Conservation (phyloP, 176 grass and related monocot species). For the Carex scoparia region DNA sequence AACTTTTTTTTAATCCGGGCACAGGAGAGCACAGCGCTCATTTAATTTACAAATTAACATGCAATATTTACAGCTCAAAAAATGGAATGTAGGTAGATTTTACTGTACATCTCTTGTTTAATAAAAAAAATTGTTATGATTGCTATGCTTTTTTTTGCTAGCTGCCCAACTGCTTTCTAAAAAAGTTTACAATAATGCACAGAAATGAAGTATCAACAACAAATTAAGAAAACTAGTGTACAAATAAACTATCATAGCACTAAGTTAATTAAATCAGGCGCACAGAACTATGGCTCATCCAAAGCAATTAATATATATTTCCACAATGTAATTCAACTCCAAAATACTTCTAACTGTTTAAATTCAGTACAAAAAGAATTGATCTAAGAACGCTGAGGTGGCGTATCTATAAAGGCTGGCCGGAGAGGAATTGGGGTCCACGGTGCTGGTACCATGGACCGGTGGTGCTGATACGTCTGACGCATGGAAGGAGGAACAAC, state of each 20-base stretch:
- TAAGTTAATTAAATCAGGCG: constrained; percentile 7
- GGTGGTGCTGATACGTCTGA: constrained; percentile 21
- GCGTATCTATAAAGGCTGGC: constrained; percentile 24
- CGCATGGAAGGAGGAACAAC: neutral
- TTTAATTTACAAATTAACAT: neutral
- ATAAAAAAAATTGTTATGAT: neutral
- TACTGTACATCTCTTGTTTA: neutral
- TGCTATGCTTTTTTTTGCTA: neutral
- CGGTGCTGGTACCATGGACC: neutral
- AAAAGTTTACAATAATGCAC: constrained; percentile 5
- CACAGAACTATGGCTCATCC: constrained; percentile 2
- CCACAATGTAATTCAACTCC: constrained; percentile 8
- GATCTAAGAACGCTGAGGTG: constrained; percentile 11
- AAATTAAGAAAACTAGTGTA: neutral
- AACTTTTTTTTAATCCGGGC: no score
- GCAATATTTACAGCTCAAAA: neutral
- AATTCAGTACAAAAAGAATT: neutral
- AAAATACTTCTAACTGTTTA: neutral
- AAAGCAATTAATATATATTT: constrained; percentile 14
- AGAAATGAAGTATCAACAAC: neutral
- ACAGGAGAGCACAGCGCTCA: neutral
- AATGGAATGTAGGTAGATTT: neutral
- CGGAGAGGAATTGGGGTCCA: constrained; percentile 53
- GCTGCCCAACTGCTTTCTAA: neutral
- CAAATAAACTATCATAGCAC: constrained; percentile 13